Evolutionary conservation across 2,329 filamentous ascomycete genomes (phyloP), one percentile per base, ranked within the genome.

Genomic region (Dactylellina leptospora): DNA sequence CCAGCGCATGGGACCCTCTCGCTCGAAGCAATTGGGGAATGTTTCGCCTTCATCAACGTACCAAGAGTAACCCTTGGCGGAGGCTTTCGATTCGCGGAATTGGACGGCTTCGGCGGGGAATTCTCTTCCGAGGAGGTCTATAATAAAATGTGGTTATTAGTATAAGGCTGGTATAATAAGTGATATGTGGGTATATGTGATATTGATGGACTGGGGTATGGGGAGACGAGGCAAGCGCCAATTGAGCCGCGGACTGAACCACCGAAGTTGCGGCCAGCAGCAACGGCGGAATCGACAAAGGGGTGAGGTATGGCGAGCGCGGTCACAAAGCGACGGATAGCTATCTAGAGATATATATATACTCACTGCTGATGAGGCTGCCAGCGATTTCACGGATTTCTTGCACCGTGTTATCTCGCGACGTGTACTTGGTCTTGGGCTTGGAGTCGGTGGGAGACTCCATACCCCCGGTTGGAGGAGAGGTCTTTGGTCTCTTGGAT

Each of bases 401-500:
- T 54, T 71, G 66, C 2, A 71, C 66, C 50, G 66, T 71, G 53
- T 71, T 71, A 40, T 71, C 66, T 47, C 66, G 50, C 42, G 66
- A 71, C 58, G 66, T 71, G 59, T 71, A 71, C 38, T 71, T 71
- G 33, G 66, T 71, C 55, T 70, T 70, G 6, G 64, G 64, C 51
- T 63, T 63, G 10, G 66, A 58, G 5, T 51, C 66, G 30, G 66
- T 58, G 8, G 66, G 66, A 16, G 66, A 55, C 42, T 71, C 66
- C 42, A 59, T 42, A 59, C 66, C 58, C 45, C 58, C 66, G 66
- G 58, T 38, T 6, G 66, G 66, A 51, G 66, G 58, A 63, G 58
- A 55, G 44, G 61, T 56, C 27, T 71, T 71, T 11, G 66, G 50
- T 16, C 66, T 62, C 66, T 71, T 71, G 36, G 64, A 56, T 45